A percentile compares a stretch with the other conserved stretches of the same genome.
Evolutionary conservation across 2,329 filamentous ascomycete genomes (phyloP).

Genomic region (Fusarium camptoceras): DNA sequence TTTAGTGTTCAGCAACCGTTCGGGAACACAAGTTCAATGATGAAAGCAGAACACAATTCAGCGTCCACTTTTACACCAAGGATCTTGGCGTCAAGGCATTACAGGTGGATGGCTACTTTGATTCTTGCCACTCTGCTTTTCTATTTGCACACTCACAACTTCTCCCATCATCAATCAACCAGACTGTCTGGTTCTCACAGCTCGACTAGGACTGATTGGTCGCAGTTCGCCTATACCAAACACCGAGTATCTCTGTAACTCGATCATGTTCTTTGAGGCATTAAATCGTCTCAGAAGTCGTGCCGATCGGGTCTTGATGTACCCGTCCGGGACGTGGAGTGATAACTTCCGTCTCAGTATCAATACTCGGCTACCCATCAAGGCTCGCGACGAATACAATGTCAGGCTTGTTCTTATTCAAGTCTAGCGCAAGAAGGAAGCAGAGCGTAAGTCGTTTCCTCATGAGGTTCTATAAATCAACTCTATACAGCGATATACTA

Average conservation of each 20-base stretch:
- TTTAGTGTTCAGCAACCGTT: too few relatives aligned
- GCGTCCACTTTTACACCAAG: too few relatives aligned
- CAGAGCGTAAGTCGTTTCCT: conserved; percentile 51
- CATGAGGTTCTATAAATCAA: too few relatives aligned
- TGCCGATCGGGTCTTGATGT: conserved; percentile 60
- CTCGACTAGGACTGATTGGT: conserved; percentile 18
- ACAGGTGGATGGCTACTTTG: too few relatives aligned
- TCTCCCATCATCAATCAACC: not conserved
- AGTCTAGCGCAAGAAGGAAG: conserved; percentile 51
- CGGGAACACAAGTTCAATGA: too few relatives aligned
- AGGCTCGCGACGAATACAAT: conserved; percentile 57
- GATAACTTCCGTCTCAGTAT: conserved; percentile 33
- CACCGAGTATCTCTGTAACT: conserved; percentile 60
- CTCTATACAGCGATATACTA: too few relatives aligned
- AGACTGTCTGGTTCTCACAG: not conserved
- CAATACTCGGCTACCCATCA: conserved; percentile 53
- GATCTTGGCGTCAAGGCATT: too few relatives aligned
- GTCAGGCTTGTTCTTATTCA: conserved; percentile 58
- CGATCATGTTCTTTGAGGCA: conserved; percentile 62
- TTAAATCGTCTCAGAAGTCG: conserved; percentile 55
- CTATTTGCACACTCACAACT: too few relatives aligned
- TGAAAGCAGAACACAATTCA: too few relatives aligned
- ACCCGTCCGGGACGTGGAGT: conserved; percentile 54
- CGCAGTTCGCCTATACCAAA: conserved; percentile 58
- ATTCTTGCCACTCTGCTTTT: not conserved